Evolutionary conservation across 495 filamentous ascomycete genomes (phyloP).

Genomic region (Parmelia sp.): DNA sequence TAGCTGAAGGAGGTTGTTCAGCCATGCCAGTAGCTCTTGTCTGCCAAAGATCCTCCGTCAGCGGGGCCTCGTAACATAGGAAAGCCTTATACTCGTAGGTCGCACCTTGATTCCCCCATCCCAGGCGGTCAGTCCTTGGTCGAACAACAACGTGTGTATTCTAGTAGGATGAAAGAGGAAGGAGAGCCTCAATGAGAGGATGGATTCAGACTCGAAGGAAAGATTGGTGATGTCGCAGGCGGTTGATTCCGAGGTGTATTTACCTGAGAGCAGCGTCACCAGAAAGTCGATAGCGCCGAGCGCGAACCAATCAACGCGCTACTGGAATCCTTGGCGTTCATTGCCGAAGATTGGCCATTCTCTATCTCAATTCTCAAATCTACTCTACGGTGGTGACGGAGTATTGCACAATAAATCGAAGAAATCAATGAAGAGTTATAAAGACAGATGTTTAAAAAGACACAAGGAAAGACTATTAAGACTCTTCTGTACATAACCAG

Average conservation of each 20-base stretch:
- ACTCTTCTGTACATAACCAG: no score
- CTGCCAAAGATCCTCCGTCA: conserved; percentile 41
- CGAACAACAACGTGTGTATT: neutral
- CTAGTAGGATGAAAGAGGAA: neutral
- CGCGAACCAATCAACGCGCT: conserved; percentile 13
- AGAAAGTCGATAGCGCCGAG: neutral
- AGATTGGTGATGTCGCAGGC: neutral
- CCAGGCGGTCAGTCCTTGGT: conserved; percentile 35
- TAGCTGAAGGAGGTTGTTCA: conserved; percentile 94
- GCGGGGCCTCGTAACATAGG: neutral
- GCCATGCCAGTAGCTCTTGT: conserved; percentile 93
- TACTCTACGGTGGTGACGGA: no score
- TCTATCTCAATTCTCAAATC: no score
- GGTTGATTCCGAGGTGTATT: neutral
- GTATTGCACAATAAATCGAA: no score
- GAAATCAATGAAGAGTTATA: no score
- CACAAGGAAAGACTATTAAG: no score
- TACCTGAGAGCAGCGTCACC: conserved; percentile 2
- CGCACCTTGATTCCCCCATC: conserved; percentile 53
- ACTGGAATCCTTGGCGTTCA: neutral
- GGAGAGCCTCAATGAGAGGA: neutral
- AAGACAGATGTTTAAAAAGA: no score
- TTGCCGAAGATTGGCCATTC: no score
- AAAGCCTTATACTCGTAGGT: conserved; percentile 4
- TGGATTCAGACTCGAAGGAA: neutral